These are phyloP conservation scores for Gamarada debralockiae DNA, from an alignment of 495 filamentous ascomycete species.

Conservation along the genomic window DNA sequence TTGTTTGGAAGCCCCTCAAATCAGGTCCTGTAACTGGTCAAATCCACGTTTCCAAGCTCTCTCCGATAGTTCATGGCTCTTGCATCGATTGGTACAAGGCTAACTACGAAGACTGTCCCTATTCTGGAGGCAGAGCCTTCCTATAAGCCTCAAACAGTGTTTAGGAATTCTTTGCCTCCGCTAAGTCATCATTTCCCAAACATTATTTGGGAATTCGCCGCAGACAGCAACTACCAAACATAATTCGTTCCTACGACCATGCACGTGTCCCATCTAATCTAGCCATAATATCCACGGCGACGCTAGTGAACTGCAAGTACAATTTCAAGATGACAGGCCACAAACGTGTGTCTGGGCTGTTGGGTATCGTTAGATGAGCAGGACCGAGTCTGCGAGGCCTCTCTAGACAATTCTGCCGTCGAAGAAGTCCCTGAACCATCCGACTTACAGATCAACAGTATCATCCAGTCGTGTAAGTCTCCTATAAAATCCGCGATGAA, in stretches of 20 bases:
- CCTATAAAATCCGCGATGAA: neutral
- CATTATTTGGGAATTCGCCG: too few relatives aligned
- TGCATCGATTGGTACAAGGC: too few relatives aligned
- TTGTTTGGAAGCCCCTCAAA: too few relatives aligned
- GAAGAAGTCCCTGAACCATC: conserved; percentile 5
- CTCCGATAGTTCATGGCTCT: too few relatives aligned
- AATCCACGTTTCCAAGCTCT: too few relatives aligned
- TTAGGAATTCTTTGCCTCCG: too few relatives aligned
- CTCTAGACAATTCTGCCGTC: conserved; percentile 9
- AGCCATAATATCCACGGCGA: conserved; percentile 4
- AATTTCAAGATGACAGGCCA: conserved; percentile 10
- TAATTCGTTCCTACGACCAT: conserved; percentile 1
- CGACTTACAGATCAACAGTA: neutral
- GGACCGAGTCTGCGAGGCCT: conserved; percentile 12
- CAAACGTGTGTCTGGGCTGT: conserved; percentile 12
- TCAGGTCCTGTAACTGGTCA: too few relatives aligned
- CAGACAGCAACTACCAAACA: too few relatives aligned
- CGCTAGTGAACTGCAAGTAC: conserved; percentile 1
- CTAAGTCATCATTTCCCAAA: too few relatives aligned
- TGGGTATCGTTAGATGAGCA: conserved; percentile 12
- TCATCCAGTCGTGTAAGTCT: conserved; percentile 4
- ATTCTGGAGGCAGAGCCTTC: too few relatives aligned
- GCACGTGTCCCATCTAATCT: conserved; percentile 6
- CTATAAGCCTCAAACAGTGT: too few relatives aligned
- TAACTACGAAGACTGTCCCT: too few relatives aligned